A percentile compares a stretch with the other conserved stretches of the same genome.
Evolutionary conservation across 257 asterid species (phyloP).

Genomic region (Solanum appendiculatum): DNA sequence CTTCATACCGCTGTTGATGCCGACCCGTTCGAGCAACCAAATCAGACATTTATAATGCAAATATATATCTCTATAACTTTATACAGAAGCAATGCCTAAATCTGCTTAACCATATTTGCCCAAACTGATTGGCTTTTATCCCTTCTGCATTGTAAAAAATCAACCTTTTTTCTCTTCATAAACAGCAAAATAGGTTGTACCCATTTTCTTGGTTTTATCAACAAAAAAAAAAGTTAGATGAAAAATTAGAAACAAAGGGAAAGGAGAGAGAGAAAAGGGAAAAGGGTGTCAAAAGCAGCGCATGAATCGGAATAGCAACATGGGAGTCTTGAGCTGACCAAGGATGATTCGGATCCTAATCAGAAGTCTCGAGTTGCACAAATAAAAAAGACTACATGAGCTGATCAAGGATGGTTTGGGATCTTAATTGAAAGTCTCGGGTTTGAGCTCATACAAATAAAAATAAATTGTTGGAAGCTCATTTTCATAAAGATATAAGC

Average conservation of each 20-base stretch:
- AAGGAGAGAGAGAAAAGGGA: neutral
- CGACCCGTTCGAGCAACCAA: slow-evolving; percentile 94
- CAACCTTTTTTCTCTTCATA: neutral
- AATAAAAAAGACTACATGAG: no score
- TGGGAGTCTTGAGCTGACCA: slow-evolving; percentile 6
- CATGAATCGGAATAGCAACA: slow-evolving; percentile 36
- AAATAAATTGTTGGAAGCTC: neutral
- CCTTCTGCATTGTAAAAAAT: neutral
- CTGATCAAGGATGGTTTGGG: no score
- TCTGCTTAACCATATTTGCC: neutral
- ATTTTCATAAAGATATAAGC: neutral
- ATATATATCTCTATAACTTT: neutral
- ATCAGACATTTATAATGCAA: slow-evolving; percentile 59
- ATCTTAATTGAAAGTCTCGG: no score
- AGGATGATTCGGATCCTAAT: neutral
- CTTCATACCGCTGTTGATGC: slow-evolving; percentile 82
- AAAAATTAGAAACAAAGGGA: neutral
- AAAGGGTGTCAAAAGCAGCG: slow-evolving; percentile 30
- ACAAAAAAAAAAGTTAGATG: neutral
- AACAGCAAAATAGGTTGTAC: neutral
- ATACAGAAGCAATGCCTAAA: neutral
- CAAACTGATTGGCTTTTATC: neutral
- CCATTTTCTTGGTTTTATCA: slow-evolving; percentile 7
- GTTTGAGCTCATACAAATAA: no score
- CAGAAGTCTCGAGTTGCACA: no score